These are phyloP conservation scores for Haplographium delicatum DNA, from an alignment of 495 filamentous ascomycete genomes.

Conservation along the genomic window DNA sequence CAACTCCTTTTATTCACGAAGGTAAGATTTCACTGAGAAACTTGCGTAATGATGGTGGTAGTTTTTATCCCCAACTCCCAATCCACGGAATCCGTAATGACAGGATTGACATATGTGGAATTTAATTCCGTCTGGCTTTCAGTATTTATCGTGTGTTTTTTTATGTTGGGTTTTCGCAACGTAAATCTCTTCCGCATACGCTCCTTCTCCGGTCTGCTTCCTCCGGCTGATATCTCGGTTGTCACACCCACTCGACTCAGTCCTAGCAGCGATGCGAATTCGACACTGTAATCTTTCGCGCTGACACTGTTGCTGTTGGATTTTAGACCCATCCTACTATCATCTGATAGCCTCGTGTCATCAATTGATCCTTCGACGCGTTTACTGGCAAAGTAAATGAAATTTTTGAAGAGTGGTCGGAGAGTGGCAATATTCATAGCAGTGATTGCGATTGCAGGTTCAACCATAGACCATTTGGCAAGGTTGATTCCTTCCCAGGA, in stretches of 20 bases:
- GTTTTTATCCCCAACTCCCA: constrained; percentile 14
- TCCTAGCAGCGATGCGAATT: constrained; percentile 13
- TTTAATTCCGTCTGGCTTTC: constrained; percentile 14
- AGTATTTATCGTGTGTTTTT: not conserved
- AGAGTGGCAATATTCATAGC: constrained; percentile 30
- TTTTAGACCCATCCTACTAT: not conserved
- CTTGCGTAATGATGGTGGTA: constrained; percentile 10
- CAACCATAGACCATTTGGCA: constrained; percentile 30
- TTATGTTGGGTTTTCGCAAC: not conserved
- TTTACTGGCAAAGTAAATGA: constrained; percentile 14
- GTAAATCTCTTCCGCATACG: constrained; percentile 7
- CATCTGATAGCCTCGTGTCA: not conserved
- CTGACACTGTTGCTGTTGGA: not conserved
- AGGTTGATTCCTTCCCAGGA: constrained; percentile 26
- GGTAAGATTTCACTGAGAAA: not conserved
- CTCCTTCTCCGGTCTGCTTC: not conserved
- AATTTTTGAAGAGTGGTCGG: constrained; percentile 25
- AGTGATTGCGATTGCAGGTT: constrained; percentile 29
- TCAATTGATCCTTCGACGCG: constrained; percentile 1
- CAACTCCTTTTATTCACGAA: too few relatives aligned
- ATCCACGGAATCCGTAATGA: not conserved
- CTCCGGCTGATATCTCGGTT: constrained; percentile 11
- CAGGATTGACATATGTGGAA: not conserved
- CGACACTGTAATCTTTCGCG: constrained; percentile 12
- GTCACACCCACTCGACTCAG: constrained; percentile 15